Evolutionary conservation across 352 stramenopile genomes (phyloP).

Genomic region (Pythium dissimile): DNA sequence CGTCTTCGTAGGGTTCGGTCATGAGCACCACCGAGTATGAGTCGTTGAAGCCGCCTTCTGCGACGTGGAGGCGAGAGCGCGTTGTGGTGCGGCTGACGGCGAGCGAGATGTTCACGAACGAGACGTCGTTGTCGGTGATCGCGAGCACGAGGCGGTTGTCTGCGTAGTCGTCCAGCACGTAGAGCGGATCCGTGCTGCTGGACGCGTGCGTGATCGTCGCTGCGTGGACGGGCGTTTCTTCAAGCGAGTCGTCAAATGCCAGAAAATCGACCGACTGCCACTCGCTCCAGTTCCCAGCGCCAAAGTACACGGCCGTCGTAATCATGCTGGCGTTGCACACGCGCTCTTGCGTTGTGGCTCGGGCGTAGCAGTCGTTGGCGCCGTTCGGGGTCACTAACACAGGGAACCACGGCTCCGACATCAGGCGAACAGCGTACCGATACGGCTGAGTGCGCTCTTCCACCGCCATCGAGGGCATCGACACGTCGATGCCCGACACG

Average conservation of each 20-base stretch:
- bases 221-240: conserved; percentile 46
- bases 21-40: conserved; percentile 59
- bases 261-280: conserved; percentile 57
- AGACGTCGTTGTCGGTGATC: conserved; percentile 65
- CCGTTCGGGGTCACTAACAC: conserved; percentile 48
- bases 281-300: conserved; percentile 51
- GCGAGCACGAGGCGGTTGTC: conserved; percentile 24
- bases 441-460: conserved; percentile 36
- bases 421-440: conserved; percentile 48
- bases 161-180: conserved; percentile 33
- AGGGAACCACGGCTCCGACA: conserved; percentile 57
- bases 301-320: conserved; percentile 49
- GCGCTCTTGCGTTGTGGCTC: conserved; percentile 16
- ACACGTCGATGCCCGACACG: conserved; percentile 52
- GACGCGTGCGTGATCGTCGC: conserved; percentile 49
- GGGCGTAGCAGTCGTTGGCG: conserved; percentile 49
- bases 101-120: conserved; percentile 61
- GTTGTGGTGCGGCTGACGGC: conserved; percentile 6
- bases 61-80: conserved; percentile 44
- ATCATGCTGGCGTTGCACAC: conserved; percentile 63
- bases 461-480: conserved; percentile 29
- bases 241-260: conserved; percentile 60
- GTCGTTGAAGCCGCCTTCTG: conserved; percentile 76
- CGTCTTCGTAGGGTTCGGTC: conserved; percentile 63
- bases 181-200: conserved; percentile 44